Conservation (phyloP, 768 basidiomycete species). For the Fistulinella prunicolor region DNA sequence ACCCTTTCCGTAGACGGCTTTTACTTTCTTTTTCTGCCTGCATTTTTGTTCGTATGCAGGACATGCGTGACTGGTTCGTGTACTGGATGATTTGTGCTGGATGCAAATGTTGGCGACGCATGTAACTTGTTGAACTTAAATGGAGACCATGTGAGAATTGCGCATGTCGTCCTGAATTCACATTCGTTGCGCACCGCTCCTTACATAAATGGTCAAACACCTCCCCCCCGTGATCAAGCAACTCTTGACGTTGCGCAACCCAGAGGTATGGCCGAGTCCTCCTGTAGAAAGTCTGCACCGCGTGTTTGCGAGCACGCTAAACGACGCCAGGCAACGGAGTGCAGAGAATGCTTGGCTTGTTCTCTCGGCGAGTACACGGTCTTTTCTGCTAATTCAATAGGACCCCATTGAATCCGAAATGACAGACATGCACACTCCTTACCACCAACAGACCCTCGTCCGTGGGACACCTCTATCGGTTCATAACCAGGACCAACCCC, state of each 20-base stretch:
- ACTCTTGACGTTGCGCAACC: slow-evolving; percentile 64
- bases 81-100: slow-evolving; percentile 22
- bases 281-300: slow-evolving; percentile 48
- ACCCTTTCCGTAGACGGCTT: slow-evolving; percentile 17
- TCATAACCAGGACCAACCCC: slow-evolving; percentile 54
- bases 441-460: slow-evolving; percentile 79
- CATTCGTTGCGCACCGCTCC: too few relatives aligned
- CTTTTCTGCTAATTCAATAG: slow-evolving; percentile 8
- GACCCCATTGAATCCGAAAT: slow-evolving; percentile 30
- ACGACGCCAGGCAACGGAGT: slow-evolving; percentile 59
- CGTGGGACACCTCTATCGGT: slow-evolving; percentile 78
- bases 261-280: slow-evolving; percentile 56
- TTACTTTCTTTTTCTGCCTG: not conserved
- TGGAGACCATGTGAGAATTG: not conserved
- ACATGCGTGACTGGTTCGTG: slow-evolving; percentile 4
- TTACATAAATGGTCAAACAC: slow-evolving; percentile 34
- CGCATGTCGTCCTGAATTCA: too few relatives aligned
- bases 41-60: not conserved
- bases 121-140: slow-evolving; percentile 24
- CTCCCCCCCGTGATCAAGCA: slow-evolving; percentile 72
- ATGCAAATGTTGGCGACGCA: slow-evolving; percentile 14
- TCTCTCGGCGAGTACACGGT: slow-evolving; percentile 53
- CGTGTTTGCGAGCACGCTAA: slow-evolving; percentile 60
- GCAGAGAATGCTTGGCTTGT: slow-evolving; percentile 82
- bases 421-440: slow-evolving; percentile 78